Evolutionary conservation across 352 stramenopile genomes (phyloP).

Genomic region (Pythium phragmiticola): DNA sequence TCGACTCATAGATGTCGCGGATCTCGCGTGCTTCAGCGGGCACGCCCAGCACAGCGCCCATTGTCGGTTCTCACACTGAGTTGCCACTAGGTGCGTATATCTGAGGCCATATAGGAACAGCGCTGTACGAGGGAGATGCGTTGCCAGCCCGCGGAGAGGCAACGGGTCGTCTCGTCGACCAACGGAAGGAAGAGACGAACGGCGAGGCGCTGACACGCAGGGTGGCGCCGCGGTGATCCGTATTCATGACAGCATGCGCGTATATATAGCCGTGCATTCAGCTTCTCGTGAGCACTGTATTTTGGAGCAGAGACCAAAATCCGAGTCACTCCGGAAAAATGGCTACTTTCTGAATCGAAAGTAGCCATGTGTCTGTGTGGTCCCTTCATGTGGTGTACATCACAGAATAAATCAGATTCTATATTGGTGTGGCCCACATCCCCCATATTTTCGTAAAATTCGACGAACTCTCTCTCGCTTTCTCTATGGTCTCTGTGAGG

Average conservation of each 20-base stretch:
- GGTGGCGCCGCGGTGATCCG: background rate
- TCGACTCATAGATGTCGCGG: conserved; percentile 48
- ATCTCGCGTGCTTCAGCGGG: conserved; percentile 41
- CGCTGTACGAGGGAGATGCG: background rate
- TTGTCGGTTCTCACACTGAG: conserved; percentile 25
- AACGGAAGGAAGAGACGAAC: background rate
- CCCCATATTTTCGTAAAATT: background rate
- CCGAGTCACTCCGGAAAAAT: no score
- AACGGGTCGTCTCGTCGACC: background rate
- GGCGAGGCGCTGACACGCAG: background rate
- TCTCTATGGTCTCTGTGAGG: background rate
- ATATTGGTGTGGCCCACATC: conserved; percentile 1
- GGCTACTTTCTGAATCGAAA: background rate
- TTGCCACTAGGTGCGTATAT: background rate
- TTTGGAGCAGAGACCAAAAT: background rate
- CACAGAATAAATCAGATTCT: background rate
- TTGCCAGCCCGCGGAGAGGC: background rate
- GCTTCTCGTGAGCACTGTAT: background rate
- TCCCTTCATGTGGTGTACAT: background rate
- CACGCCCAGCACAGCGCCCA: conserved; percentile 53
- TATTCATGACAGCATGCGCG: background rate
- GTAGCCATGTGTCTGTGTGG: background rate
- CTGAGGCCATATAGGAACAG: conserved; percentile 9
- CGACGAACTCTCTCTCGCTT: conserved; percentile 2
- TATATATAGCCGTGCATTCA: background rate